Evolutionary conservation across 257 asterid genomes (phyloP), one percentile per base, ranked within the genome.

Genomic region (Cordia subcordata): DNA sequence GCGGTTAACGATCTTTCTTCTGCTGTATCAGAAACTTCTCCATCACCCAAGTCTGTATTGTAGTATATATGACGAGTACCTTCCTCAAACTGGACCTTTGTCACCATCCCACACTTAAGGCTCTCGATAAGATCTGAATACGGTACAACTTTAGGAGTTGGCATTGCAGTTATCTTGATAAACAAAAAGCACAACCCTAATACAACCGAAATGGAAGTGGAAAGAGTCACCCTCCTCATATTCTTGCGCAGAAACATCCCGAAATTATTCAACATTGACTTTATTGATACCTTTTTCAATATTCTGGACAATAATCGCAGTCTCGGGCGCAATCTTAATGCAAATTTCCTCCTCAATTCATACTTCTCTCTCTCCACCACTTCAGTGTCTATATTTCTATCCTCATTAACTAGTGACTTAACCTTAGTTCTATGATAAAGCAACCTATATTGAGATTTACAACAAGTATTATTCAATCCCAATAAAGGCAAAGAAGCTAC

Each of bases 61-160:
- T 85, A 93, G 69, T 81, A 86, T 67, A 93, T 93, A 55, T 83
- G 80, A 22, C 88, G 89, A 40, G 94, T 85, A 16, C 97, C 99
- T 76, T 93, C 99, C 79, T 89, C 95, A 67, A 93, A 93, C 62
- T 80, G 74, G 71, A 93, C 99, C 59, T 76, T 86, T 0, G 81
- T 56, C 47, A 89, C 92, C 44, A 74, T 63, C 61, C 96, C 95
- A 60, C 55, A 73, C 54, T 85, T 95, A 67, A 93, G 84, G 76
- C 74, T 85, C 46, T 17, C 65, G 52, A 93, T 79, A 80, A 93
- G 73, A 63, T 89, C 85, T 0, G 97, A 84, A 74, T 93, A 93
- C 0, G 92, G 96, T 58, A 80, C 95, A 70, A 55, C 68, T 77
- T 80, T 86, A 0, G 97, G 96, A 53, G 75, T 45, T 0, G 92